Evolutionary conservation across 768 basidiomycete species (phyloP), one percentile per base, ranked within the genome.

Genomic region (Trametes coccinea): DNA sequence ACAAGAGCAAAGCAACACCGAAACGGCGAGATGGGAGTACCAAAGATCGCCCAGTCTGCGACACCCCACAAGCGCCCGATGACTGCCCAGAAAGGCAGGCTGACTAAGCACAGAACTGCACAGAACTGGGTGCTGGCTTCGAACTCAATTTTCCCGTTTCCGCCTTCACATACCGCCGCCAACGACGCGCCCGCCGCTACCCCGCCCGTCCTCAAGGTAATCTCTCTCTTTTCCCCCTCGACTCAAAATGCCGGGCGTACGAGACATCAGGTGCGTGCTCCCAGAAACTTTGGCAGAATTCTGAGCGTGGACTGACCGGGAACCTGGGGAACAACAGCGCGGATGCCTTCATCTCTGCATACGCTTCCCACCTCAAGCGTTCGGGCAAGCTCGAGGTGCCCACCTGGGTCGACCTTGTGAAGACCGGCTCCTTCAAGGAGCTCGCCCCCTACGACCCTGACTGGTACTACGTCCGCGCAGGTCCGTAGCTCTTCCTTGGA

Each of bases 331-430:
- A 17, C 31, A 14, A 29, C 75, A 97, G 95, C 79, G 91, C 95
- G 74, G 93, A 95, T 65, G 87, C 86, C 64, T 98, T 98, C 82
- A 97, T 98, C 78, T 71, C 83, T 64, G 95, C 95, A 70, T 98
- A 98, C 79, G 81, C 95, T 72, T 93, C 91, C 73, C 95, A 98
- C 79, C 84, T 98, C 74, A 98, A 98, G 82, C 90, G 95, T 69
- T 95, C 93, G 66, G 97, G 97, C 78, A 98, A 98, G 84, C 92
- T 99, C 73, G 95, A 99, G 82, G 92, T 98, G 63, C 96, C 96
- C 69, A 89, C 87, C 78, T 98, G 96, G 96, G 96, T 92, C 63
- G 96, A 97, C 77, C 80, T 98, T 70, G 97, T 99, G 76, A 99
- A 99, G 84, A 99, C 97, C 63, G 96, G 93, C 75, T 81, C 90